A percentile compares a stretch with the other conserved stretches of the same genome.
Conservation (phyloP, 495 filamentous ascomycete species). For the Aspergillus ostianus region DNA sequence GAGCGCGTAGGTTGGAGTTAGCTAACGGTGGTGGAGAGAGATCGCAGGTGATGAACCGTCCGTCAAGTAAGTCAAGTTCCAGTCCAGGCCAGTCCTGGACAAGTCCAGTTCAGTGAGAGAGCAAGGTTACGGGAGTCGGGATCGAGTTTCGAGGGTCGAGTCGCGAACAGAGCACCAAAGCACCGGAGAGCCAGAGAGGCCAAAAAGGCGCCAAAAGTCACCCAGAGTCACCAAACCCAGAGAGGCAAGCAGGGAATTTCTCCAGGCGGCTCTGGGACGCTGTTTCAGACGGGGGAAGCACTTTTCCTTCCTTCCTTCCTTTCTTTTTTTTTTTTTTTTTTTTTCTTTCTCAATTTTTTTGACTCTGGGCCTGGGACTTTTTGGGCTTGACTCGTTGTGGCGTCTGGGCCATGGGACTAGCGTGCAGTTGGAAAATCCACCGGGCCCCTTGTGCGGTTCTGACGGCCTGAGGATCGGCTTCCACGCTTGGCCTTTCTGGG, state of each 20-base stretch:
- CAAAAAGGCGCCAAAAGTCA: background rate
- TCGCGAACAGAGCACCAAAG: background rate
- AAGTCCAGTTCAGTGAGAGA: background rate
- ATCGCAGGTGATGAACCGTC: conserved; percentile 4
- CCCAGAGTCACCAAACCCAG: background rate
- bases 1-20: background rate
- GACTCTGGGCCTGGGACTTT: conserved; percentile 12
- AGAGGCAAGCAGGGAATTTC: conserved; percentile 12
- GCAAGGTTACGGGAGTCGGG: background rate
- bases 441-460: conserved; percentile 20
- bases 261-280: conserved; percentile 25
- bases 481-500: conserved; percentile 9
- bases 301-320: too few relatives aligned
- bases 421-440: conserved; percentile 25
- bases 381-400: conserved; percentile 24
- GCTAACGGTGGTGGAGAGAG: background rate
- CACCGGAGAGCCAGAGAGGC: conserved; percentile 1
- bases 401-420: conserved; percentile 25
- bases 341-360: conserved; percentile 1
- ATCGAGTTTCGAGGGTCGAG: background rate
- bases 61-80: conserved; percentile 4
- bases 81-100: background rate
- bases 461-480: conserved; percentile 20
- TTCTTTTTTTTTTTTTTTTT: too few relatives aligned
- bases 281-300: conserved; percentile 15